phyloP scores from a whole-genome alignment of 148 eudicot species.

The Suaeda aralocaspica region DNA sequence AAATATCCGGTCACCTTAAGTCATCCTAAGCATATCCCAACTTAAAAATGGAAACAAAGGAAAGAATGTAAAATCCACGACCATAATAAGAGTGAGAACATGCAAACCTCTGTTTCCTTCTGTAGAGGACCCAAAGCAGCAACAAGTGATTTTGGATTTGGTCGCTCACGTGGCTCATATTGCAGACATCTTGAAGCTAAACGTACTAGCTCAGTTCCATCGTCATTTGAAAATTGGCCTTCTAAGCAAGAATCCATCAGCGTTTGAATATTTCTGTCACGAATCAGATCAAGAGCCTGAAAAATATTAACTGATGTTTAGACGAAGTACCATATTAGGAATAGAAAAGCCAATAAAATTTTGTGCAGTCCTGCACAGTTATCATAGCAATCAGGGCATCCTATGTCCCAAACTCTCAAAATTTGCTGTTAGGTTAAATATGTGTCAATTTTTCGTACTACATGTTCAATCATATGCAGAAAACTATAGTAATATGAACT shows the following conservation, averaged over 20 bases:
- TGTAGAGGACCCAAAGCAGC: conserved; percentile 84
- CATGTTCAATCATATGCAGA: neutral
- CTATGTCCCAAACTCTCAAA: no score
- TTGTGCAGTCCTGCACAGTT: neutral
- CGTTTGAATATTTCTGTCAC: conserved; percentile 79
- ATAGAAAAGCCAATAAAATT: conserved; percentile 2
- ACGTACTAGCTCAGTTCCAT: conserved; percentile 81
- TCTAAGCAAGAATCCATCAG: conserved; percentile 92
- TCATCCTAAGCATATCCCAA: neutral
- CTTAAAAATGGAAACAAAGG: neutral
- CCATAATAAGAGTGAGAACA: neutral
- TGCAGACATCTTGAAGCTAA: conserved; percentile 88
- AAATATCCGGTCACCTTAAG: neutral
- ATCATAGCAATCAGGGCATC: neutral
- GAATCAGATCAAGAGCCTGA: conserved; percentile 95
- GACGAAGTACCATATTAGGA: conserved; percentile 5
- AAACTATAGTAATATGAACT: neutral
- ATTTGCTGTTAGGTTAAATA: no score
- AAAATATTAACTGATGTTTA: conserved; percentile 20
- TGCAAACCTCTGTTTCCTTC: conserved; percentile 73
- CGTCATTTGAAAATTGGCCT: conserved; percentile 81
- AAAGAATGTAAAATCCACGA: neutral
- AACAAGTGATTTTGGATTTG: conserved; percentile 74
- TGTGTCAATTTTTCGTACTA: no score
- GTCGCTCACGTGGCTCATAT: conserved; percentile 93